Evolutionary conservation across 2,329 filamentous ascomycete genomes (phyloP), one percentile per base, ranked within the genome.

Genomic region (Aspergillus puulaauensis): DNA sequence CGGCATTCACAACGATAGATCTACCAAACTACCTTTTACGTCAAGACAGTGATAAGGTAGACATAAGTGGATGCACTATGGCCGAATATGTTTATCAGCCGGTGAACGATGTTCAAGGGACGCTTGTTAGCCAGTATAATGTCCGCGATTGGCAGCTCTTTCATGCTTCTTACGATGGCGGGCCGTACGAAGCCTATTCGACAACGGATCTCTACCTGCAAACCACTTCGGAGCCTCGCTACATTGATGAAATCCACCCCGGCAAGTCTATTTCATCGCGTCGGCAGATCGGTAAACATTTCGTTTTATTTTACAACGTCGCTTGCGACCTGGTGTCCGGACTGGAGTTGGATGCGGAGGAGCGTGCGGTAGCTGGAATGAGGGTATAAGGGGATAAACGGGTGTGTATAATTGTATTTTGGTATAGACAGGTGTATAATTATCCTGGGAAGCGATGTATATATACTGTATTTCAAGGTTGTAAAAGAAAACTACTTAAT

Each of bases 261-360:
- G 27, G 27, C 27, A 31, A 31, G 27, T 31, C 50, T 11, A 40
- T 50, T 23, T 40, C 52, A 11, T 40, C 17, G 54, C 60, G n/a
- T 53, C 50, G 8, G 55, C 44, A 63, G 35, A 54, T 69, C 37
- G 58, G 15, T 23, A 24, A 67, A 45, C 59, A 68, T 11, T 76
- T 77, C 52, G 62, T 70, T 52, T 68, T 68, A 0, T 75, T 77
- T 48, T 77, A 76, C 49, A 67, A 59, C 6, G 60, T 69, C 12
- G 71, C 75, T 15, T 77, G 74, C 55, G 64, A 68, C 11, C 65
- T 77, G 66, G 73, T 75, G 23, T 76, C 77, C 58, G 62, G 71
- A 54, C 56, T 75, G 43, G 67, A 73, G 23, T 19, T 46, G 35
- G 11, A 12, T 17, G 23, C 17, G 24, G 27, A 12, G 21, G 11